Conservation (phyloP, 2,329 filamentous ascomycete genomes). For the Sporothrix brunneoviolacea region DNA sequence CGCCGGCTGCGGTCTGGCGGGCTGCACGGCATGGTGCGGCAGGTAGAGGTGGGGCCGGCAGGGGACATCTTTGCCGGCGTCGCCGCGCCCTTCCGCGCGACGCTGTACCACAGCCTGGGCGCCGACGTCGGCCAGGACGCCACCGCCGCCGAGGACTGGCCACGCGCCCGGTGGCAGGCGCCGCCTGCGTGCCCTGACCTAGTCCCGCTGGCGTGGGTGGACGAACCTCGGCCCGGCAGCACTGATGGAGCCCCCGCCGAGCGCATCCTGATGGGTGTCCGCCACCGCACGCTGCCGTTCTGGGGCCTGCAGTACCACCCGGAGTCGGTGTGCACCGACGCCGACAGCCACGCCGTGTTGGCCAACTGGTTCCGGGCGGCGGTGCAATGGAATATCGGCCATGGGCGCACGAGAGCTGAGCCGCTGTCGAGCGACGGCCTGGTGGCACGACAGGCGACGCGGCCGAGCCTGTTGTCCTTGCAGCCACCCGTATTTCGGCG, state of each 20-base stretch:
- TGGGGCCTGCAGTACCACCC: conserved; percentile 90
- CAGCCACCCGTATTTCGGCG: neutral
- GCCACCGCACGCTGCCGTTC: conserved; percentile 62
- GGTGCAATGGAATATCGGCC: conserved; percentile 48
- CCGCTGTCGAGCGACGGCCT: conserved; percentile 10
- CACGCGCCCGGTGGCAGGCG: conserved; percentile 33
- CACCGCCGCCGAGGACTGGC: conserved; percentile 32
- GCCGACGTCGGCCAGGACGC: conserved; percentile 47
- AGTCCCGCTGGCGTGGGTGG: conserved; percentile 57
- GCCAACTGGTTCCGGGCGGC: conserved; percentile 69
- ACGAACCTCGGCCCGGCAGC: conserved; percentile 34
- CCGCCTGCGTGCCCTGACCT: conserved; percentile 33
- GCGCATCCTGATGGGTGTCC: conserved; percentile 68
- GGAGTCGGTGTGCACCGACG: conserved; percentile 78
- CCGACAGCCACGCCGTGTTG: conserved; percentile 56
- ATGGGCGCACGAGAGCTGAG: conserved; percentile 12
- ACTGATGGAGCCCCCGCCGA: too few species aligned
- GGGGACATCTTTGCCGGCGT: conserved; percentile 60
- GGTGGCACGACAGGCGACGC: conserved; percentile 28
- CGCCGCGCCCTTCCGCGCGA: conserved; percentile 53
- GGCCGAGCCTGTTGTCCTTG: conserved; percentile 28
- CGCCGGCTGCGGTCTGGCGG: conserved; percentile 58
- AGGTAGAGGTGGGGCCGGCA: conserved; percentile 21
- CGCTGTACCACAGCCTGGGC: conserved; percentile 66
- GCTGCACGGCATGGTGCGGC: conserved; percentile 74